Base-by-base conservation (phyloP, 2,329 filamentous ascomycete species). In the Trichoderma citrinoviride region DNA sequence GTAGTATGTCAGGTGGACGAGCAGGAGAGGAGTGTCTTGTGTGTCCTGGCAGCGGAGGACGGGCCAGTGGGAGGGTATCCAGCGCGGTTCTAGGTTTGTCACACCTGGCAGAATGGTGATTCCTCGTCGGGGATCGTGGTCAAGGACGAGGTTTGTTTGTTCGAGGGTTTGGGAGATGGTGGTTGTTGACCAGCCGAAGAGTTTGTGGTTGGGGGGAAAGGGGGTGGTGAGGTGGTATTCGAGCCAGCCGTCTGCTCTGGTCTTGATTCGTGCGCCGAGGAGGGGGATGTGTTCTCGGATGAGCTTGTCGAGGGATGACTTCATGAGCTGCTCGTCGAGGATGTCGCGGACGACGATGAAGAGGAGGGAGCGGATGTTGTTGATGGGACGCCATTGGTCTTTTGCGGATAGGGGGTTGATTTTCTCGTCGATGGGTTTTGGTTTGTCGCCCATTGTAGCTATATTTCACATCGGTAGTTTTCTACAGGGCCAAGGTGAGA, bases 1-100 rank as follows among this genome's bases (percentile, higher is more conserved):
- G 54, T 67, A 72, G 29, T 49, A 53, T 7, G 67, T 68, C 15
- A 72, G 43, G 47, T 72, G 70, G 2, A 71, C 69, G 7, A 70
- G 62, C 12, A 72, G 58, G n/a, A 68, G 53, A 2, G 70, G 69
- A 5, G 64, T 67, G 37, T 69, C 65, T 21, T 69, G 65, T 8
- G 49, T 56, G 8, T 71, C 69, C 1, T 64, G 43, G 14, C 21
- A 62, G 23, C 63, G 61, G 23, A 65, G 43, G 19, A 53, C 21
- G 7, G 70, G 70, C 70, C 70, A 71, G 8, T 44, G 43, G 3
- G 52, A 12, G 5, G 66, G 64, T 21, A 43, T 53, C 64, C 64
- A 65, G 8, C 50, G 21, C 8, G 41, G 40, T 49, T 65, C 64
- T 14, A 61, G n/a, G 4, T 19, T 41, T 0, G 27, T 49, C 17